phyloP scores from a whole-genome alignment of 129 eudicot species.

The Tagetes patula region DNA sequence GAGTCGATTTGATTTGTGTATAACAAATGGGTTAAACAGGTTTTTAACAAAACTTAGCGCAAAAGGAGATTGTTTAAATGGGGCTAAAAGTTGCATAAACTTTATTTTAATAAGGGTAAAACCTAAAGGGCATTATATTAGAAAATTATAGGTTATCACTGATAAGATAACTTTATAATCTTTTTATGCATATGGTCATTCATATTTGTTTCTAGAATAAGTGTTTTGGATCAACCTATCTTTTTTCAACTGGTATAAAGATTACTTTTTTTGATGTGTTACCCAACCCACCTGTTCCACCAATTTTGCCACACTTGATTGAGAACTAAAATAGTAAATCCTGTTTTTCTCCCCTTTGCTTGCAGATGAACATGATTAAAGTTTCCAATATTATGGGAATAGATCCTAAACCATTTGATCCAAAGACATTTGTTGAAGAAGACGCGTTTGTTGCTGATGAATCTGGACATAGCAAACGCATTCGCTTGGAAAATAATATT shows the following conservation, averaged over 20 bases:
- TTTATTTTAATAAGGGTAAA: neutral
- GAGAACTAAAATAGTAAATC: conserved; percentile 13
- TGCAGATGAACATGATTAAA: conserved; percentile 96
- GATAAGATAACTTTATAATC: neutral
- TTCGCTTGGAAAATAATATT: conserved; percentile 90
- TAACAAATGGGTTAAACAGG: neutral
- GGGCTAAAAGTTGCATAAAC: neutral
- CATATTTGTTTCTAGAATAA: neutral
- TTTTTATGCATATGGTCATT: neutral
- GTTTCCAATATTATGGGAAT: conserved; percentile 99
- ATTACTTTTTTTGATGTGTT: neutral
- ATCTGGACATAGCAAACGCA: conserved; percentile 84
- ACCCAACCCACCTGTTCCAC: neutral
- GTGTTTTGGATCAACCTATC: conserved; percentile 7
- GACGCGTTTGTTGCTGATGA: conserved; percentile 87
- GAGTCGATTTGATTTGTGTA: conserved; percentile 8
- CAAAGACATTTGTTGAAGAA: conserved; percentile 88
- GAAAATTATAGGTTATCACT: neutral
- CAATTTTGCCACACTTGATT: conserved; percentile 14
- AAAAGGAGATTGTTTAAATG: neutral
- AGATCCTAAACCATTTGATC: conserved; percentile 97
- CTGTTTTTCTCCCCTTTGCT: conserved; percentile 10
- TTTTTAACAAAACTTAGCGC: neutral
- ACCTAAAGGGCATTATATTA: neutral
- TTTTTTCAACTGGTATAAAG: neutral